phyloP scores from a whole-genome alignment of 768 basidiomycete genomes.

The Pholiota microspora region DNA sequence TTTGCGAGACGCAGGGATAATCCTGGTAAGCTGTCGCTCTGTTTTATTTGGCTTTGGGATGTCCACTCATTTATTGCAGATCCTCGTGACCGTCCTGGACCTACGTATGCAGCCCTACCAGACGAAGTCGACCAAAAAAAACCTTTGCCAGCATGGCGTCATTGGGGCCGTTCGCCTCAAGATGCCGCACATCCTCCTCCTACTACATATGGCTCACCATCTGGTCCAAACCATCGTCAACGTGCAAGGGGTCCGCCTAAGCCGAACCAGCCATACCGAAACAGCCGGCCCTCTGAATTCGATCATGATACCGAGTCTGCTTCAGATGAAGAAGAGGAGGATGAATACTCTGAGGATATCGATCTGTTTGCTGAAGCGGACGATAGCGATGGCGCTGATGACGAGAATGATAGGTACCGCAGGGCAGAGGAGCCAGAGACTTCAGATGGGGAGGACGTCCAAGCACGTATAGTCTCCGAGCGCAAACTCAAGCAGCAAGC shows the following conservation, averaged over 20 bases:
- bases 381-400: constrained; percentile 17
- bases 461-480: not conserved
- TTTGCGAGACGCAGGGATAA: constrained; percentile 1
- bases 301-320: not conserved
- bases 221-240: not conserved
- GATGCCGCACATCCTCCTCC: not conserved
- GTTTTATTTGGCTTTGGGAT: not conserved
- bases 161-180: not conserved
- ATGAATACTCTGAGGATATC: not conserved
- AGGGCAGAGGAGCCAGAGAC: constrained; percentile 5
- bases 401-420: not conserved
- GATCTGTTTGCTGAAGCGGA: constrained; percentile 5
- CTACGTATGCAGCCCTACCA: not conserved
- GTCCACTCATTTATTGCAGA: not conserved
- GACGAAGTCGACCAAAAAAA: not conserved
- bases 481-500: not conserved
- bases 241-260: not conserved
- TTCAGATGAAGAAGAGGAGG: constrained; percentile 2
- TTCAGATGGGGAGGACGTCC: not conserved
- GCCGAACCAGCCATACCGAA: not conserved
- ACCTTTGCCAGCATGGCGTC: not conserved
- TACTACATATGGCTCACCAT: not conserved
- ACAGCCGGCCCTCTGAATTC: not conserved
- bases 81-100: not conserved
- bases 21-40: not conserved